phyloP scores from a whole-genome alignment of 1,284 basidiomycete genomes.

The Puccinia polysora region DNA sequence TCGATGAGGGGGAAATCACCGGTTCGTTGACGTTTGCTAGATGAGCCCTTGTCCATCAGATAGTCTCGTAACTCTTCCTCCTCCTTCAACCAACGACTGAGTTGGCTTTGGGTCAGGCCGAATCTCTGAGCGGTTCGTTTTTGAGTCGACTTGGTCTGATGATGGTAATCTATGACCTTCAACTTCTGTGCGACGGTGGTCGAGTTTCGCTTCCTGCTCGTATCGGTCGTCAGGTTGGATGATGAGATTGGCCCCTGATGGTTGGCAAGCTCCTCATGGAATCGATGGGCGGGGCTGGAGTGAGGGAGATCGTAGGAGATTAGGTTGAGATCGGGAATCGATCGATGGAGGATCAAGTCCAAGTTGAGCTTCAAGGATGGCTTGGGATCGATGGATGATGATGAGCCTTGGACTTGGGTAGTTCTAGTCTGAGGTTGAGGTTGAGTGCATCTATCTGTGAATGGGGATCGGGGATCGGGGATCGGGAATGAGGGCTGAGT shows the following conservation, averaged over 20 bases:
- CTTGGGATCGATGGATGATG: too few relatives aligned
- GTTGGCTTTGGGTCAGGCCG: conserved; percentile 30
- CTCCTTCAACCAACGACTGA: conserved; percentile 40
- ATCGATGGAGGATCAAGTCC: neutral
- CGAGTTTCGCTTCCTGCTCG: conserved; percentile 31
- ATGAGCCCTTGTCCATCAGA: conserved; percentile 36
- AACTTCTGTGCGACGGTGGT: conserved; percentile 40
- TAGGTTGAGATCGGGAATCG: neutral
- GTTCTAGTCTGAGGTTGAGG: conserved; percentile 8
- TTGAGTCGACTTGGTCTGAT: conserved; percentile 13
- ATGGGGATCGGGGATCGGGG: neutral
- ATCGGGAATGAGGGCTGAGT: neutral
- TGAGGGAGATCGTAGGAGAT: neutral
- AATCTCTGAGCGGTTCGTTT: conserved; percentile 29
- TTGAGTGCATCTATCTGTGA: conserved; percentile 22
- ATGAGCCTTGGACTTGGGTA: too few relatives aligned
- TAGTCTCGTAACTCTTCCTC: conserved; percentile 34
- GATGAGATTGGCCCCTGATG: neutral
- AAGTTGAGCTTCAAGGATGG: too few relatives aligned
- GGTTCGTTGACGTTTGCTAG: conserved; percentile 29
- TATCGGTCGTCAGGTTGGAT: neutral
- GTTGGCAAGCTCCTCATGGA: too few relatives aligned
- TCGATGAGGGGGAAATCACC: conserved; percentile 35
- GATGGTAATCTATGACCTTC: conserved; percentile 26
- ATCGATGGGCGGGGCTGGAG: neutral